Evolutionary conservation across 331 rosid genomes (phyloP).

Genomic region (Prunus yedoensis): DNA sequence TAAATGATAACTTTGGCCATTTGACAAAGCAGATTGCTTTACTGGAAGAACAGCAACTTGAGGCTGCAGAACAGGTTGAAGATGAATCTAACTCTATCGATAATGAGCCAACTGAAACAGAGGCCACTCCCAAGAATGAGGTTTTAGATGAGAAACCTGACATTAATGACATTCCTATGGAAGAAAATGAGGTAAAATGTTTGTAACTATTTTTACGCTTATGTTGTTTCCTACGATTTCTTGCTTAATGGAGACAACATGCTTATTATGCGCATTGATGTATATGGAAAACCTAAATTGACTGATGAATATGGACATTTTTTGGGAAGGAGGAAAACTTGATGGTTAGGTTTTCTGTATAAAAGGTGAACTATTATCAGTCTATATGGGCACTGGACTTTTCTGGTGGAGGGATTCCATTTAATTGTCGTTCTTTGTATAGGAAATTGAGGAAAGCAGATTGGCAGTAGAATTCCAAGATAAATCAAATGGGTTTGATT

Average conservation of each 20-base stretch:
- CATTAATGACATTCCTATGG: conserved; percentile 87
- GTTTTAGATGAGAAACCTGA: conserved; percentile 79
- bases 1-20: conserved; percentile 30
- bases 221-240: not conserved
- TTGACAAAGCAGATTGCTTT: conserved; percentile 67
- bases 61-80: conserved; percentile 57
- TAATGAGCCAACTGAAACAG: conserved; percentile 43
- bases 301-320: not conserved
- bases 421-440: not conserved
- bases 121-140: conserved; percentile 43
- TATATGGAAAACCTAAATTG: not conserved
- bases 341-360: not conserved
- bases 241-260: not conserved
- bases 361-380: not conserved
- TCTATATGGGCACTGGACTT: not conserved
- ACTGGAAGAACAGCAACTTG: conserved; percentile 80
- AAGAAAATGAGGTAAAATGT: conserved; percentile 75
- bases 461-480: not conserved
- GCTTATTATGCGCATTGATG: not conserved
- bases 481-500: not conserved
- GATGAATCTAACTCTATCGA: conserved; percentile 57
- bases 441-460: not conserved
- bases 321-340: not conserved
- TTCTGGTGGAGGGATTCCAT: not conserved
- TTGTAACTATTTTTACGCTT: not conserved